Conservation (phyloP, 805 yeast species). For the Candida taoyuanica region DNA sequence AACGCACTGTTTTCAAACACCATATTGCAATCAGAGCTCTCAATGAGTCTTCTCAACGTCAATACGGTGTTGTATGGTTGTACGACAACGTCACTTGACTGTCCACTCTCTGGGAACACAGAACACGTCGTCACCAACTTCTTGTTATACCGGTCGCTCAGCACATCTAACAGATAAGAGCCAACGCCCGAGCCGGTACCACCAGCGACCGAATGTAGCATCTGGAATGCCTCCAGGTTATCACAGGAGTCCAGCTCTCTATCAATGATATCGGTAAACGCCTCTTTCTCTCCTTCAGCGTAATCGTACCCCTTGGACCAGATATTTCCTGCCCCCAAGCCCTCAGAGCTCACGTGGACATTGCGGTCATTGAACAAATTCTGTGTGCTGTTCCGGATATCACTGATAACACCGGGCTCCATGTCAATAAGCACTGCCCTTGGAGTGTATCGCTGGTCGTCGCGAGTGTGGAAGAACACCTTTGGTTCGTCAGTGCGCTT, state of each 20-base stretch:
- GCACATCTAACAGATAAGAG: slow-evolving; percentile 67
- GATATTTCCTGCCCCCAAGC: slow-evolving; percentile 93
- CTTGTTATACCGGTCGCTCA: slow-evolving; percentile 79
- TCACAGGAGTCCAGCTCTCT: slow-evolving; percentile 90
- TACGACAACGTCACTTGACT: slow-evolving; percentile 93
- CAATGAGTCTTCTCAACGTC: slow-evolving; percentile 76
- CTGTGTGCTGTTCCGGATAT: slow-evolving; percentile 47
- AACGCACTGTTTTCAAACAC: slow-evolving; percentile 90
- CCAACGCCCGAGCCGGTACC: slow-evolving; percentile 99
- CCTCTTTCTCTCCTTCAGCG: slow-evolving; percentile 65
- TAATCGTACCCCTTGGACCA: slow-evolving; percentile 90
- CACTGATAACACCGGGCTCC: slow-evolving; percentile 83
- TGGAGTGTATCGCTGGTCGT: slow-evolving; percentile 77
- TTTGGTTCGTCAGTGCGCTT: slow-evolving; percentile 69
- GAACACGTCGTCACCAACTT: slow-evolving; percentile 81
- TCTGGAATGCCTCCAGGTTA: slow-evolving; percentile 82
- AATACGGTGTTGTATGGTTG: slow-evolving; percentile 92
- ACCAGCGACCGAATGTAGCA: slow-evolving; percentile 94
- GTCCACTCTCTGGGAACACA: slow-evolving; percentile 75
- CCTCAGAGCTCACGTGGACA: slow-evolving; percentile 70
- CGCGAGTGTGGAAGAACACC: slow-evolving; percentile 75
- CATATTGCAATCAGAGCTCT: slow-evolving; percentile 80
- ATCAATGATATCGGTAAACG: slow-evolving; percentile 77
- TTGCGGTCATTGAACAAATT: slow-evolving; percentile 81
- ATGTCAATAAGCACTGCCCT: slow-evolving; percentile 80